Evolutionary conservation across 768 basidiomycete species (phyloP).

Genomic region (Trametes cingulata): DNA sequence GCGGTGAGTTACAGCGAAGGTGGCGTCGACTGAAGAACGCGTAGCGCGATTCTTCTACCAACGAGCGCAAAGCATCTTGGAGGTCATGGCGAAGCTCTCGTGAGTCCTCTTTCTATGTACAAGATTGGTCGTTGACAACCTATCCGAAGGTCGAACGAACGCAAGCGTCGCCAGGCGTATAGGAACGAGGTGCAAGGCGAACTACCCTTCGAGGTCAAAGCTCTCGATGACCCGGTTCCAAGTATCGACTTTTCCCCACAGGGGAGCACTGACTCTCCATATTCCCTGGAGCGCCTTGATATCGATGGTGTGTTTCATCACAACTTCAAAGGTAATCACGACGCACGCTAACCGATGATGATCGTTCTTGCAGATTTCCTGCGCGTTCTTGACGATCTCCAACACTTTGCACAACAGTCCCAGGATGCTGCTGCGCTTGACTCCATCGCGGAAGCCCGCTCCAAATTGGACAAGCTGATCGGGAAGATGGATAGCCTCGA

Average conservation of each 20-base stretch:
- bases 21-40: slow-evolving; percentile 8
- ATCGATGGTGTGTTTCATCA: slow-evolving; percentile 59
- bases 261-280: slow-evolving; percentile 59
- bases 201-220: slow-evolving; percentile 81
- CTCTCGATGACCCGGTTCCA: slow-evolving; percentile 81
- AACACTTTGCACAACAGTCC: slow-evolving; percentile 50
- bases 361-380: slow-evolving; percentile 51
- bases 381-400: slow-evolving; percentile 63
- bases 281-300: slow-evolving; percentile 67
- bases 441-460: slow-evolving; percentile 64
- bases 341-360: slow-evolving; percentile 12
- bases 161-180: slow-evolving; percentile 83
- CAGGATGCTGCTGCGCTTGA: slow-evolving; percentile 47
- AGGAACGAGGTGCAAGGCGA: slow-evolving; percentile 81
- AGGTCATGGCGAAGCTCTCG: slow-evolving; percentile 88
- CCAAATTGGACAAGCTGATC: slow-evolving; percentile 66
- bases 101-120: slow-evolving; percentile 38
- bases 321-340: neutral
- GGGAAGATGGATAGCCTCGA: slow-evolving; percentile 79
- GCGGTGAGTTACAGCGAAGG: neutral
- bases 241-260: slow-evolving; percentile 77
- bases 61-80: slow-evolving; percentile 76
- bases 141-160: slow-evolving; percentile 62
- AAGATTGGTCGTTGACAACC: neutral
- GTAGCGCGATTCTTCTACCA: slow-evolving; percentile 79